Conservation (phyloP, 306 rosid species). For the Lathyrus sativus region DNA sequence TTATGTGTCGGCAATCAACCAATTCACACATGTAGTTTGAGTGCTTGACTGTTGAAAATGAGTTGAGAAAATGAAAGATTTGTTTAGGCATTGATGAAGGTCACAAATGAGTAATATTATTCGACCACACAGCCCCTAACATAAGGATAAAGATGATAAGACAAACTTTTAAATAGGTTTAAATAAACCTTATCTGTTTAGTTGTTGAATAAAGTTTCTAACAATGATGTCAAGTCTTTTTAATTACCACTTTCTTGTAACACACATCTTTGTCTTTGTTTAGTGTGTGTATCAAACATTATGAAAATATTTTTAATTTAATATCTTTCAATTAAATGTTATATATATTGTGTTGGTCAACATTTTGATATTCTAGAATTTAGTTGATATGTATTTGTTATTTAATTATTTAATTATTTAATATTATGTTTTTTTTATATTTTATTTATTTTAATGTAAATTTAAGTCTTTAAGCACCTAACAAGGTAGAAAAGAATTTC, state of each 20-base stretch:
- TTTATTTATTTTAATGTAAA: no score
- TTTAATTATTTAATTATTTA: no score
- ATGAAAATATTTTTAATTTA: not conserved
- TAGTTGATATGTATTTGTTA: no score
- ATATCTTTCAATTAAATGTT: no score
- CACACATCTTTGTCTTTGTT: not conserved
- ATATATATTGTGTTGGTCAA: no score
- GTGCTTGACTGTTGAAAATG: slow-evolving; percentile 1
- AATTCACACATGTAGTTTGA: not conserved
- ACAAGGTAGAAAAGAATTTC: no score
- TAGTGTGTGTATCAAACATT: not conserved
- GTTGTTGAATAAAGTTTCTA: not conserved
- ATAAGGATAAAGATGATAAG: slow-evolving; percentile 30
- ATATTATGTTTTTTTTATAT: no score
- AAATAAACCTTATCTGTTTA: not conserved
- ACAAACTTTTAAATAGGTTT: not conserved
- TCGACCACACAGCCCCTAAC: not conserved
- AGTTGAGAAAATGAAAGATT: not conserved
- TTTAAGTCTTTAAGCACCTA: no score
- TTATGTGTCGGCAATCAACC: slow-evolving; percentile 39
- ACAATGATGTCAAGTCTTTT: not conserved
- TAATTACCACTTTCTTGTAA: not conserved
- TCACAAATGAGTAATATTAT: slow-evolving; percentile 14
- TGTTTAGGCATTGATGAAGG: slow-evolving; percentile 7
- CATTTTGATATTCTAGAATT: no score